Evolutionary conservation across 2,329 filamentous ascomycete genomes (phyloP).

Genomic region (Neoascochyta sp.): DNA sequence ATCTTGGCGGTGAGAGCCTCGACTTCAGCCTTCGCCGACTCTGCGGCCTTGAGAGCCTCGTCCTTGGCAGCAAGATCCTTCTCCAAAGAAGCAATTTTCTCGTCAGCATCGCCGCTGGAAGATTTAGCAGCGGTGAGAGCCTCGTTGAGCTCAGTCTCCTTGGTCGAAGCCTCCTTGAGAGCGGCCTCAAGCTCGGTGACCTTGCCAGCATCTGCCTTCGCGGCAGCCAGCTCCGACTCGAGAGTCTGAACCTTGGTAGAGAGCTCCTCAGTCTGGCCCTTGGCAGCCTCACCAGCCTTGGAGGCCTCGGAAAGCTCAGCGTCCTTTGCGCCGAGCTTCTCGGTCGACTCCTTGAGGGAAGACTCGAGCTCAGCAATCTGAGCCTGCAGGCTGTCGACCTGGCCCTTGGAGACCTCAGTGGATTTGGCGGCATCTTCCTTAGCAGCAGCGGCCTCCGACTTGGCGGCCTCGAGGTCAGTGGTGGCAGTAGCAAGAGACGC

Average conservation of each 20-base stretch:
- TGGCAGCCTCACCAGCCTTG: conserved; percentile 5
- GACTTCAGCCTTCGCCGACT: conserved; percentile 3
- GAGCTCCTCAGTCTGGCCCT: conserved; percentile 45
- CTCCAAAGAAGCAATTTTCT: conserved; percentile 27
- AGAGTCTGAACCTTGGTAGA: conserved; percentile 9
- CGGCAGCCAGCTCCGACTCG: conserved; percentile 7
- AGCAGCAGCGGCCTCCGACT: conserved; percentile 10
- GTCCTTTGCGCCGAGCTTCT: conserved; percentile 20
- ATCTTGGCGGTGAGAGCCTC: conserved; percentile 12
- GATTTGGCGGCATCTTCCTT: conserved; percentile 11
- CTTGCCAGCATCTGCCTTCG: conserved; percentile 5
- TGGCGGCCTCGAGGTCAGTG: conserved; percentile 12
- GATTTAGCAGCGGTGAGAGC: conserved; percentile 17
- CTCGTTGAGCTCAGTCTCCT: conserved; percentile 10
- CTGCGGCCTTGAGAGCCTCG: conserved; percentile 12
- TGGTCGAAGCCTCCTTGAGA: conserved; percentile 8
- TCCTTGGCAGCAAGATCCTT: conserved; percentile 22
- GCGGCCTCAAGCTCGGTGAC: conserved; percentile 15
- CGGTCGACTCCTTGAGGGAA: conserved; percentile 14
- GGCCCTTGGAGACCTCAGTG: conserved; percentile 20
- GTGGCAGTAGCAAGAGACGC: conserved; percentile 15
- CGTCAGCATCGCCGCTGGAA: conserved; percentile 15
- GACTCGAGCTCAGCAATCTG: conserved; percentile 22
- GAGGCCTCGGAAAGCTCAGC: conserved; percentile 20
- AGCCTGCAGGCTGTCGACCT: conserved; percentile 5